Evolutionary conservation across 768 basidiomycete genomes (phyloP), one percentile per base, ranked within the genome.

Genomic region (Hydnomerulius pinastri): DNA sequence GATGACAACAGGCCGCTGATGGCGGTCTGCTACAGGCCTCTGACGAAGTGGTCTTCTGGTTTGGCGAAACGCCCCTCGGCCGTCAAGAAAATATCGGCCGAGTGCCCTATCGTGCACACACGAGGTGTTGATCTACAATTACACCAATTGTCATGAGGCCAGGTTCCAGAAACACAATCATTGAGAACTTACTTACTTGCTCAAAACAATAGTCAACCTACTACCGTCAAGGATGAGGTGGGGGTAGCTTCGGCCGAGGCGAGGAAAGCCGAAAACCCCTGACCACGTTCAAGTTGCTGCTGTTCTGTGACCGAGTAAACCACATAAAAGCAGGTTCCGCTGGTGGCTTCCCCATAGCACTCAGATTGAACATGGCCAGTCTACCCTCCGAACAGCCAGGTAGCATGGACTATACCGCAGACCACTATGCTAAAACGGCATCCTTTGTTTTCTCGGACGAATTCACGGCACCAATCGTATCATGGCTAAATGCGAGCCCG

Each of bases 371-470:
- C 41, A 64, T 66, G 63, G 23, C 18, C 21, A 53, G 42, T 35
- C 1, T 27, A 20, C 17, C 18, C 20, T 12, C 45, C 29, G 51
- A 40, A 17, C 38, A 20, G 27, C 32, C 4, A 0, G 24, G 13
- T n/a, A 48, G 49, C n/a, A 50, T 35, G 21, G 79, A 75, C 18
- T 88, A 87, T 80, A 79, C 79, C 28, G 79, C 88, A 12, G 68
- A 74, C 1, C 59, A 71, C 38, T 91, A 92, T 65, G 79, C 80
- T 66, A 75, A 76, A 43, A 78, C 77, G 24, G 89, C 83, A 12
- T 70, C 81, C 9, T 92, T 87, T 57, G 88, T 90, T 35, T 92
- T 90, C 65, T 70, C 74, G 1, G 49, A 70, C 11, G 66, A 63
- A 54, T 80, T 64, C 72, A 81, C 73, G 41, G 69, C 67, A 0